Percentiles rank a stretch among this genome's conserved stretches.
These are phyloP conservation scores for Sphaerobolus stellatus DNA, from an alignment of 1,284 basidiomycete species.

Conservation along the genomic window DNA sequence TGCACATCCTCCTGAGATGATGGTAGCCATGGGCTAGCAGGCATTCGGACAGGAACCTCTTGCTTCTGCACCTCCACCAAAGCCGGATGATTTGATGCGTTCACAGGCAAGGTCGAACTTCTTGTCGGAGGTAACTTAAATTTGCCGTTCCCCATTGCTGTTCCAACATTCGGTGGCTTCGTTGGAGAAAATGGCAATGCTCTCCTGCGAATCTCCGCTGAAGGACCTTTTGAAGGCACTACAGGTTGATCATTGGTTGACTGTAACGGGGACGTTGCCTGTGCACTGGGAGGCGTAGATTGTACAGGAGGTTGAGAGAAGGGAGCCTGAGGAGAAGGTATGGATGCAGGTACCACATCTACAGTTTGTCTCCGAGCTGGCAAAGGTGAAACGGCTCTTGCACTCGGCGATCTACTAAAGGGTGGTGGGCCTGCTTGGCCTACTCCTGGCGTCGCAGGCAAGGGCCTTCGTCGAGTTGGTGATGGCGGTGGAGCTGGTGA, in stretches of 20 bases:
- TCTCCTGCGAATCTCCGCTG: neutral
- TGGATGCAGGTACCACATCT: neutral
- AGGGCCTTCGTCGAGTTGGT: constrained; percentile 1
- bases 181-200: neutral
- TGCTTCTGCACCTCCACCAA: too few relatives aligned
- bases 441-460: constrained; percentile 4
- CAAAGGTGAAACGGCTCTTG: neutral
- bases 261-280: neutral
- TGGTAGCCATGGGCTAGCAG: too few relatives aligned
- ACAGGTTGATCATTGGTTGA: neutral
- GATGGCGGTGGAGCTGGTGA: neutral
- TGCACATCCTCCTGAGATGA: too few relatives aligned
- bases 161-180: too few relatives aligned
- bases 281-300: too few relatives aligned
- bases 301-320: too few relatives aligned
- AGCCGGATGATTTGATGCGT: too few relatives aligned
- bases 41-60: too few relatives aligned
- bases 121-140: too few relatives aligned
- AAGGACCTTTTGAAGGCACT: neutral
- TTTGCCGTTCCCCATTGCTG: too few relatives aligned
- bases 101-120: too few relatives aligned
- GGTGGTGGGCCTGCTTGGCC: neutral
- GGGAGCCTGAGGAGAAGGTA: too few relatives aligned
- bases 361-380: neutral
- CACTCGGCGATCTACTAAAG: neutral